Base-by-base conservation (phyloP, 352 stramenopile genomes). In the Phytopythium montanum region DNA sequence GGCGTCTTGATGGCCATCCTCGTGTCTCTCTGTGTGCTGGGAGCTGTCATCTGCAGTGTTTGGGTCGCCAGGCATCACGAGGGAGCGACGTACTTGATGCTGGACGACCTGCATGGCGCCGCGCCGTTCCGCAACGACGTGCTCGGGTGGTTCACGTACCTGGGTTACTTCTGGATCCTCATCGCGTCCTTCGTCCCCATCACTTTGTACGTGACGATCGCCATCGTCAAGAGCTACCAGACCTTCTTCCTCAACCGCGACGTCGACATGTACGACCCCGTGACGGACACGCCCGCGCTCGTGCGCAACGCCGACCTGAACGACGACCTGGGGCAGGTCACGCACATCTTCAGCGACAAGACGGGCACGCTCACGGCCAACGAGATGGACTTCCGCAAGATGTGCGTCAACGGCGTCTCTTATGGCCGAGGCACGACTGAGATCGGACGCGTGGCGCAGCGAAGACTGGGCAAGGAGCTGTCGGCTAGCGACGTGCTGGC, bases 371-470 rank as follows among this genome's bases (percentile, higher is more conserved):
- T 95, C 16, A 96, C 87, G 21, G 83, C 83, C 4, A 96, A 95
- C 66, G 83, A 92, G 59, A 95, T 96, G 87, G 83, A 94, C 52
- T 95, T 94, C 53, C 81, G 87, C 50, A 95, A 95, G 60, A 91
- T 96, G 80, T 89, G 79, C 46, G 76, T 96, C 45, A 76, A 93
- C 51, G 87, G 85, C 21, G 68, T 90, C 4, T 90, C 81, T 1
- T 96, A 95, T 51, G 87, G 85, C 10, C 80, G 81, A 13, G 87
- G 84, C 14, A 94, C 81, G 25, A 92, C 86, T 9, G 85, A 94
- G 66, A 95, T 96, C 36, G 87, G 87, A 0, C 81, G 84, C 2
- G 86, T 91, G 33, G 87, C 86, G 12, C 73, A 84, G 16, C 78
- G 76, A 2, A 66, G 85, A 9, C 69, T 90, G 14, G 87, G 87